Evolutionary conservation across 148 eudicot genomes (phyloP).

Genomic region (Nepenthes gracilis): DNA sequence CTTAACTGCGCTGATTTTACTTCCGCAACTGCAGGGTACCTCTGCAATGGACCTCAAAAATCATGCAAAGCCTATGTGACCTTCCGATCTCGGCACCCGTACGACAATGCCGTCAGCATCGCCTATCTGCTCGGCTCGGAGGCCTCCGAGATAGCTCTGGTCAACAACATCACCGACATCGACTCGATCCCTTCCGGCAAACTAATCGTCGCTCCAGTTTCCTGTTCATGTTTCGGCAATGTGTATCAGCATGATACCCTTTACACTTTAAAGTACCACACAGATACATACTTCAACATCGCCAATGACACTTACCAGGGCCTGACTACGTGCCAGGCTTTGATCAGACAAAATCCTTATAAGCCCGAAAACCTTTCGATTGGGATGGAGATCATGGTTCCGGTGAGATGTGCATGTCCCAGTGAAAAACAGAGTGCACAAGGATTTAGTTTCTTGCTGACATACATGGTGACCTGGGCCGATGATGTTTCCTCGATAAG

Average conservation of each 20-base stretch:
- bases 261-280: neutral
- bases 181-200: neutral
- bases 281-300: constrained; percentile 1
- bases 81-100: constrained; percentile 6
- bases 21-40: constrained; percentile 3
- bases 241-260: constrained; percentile 4
- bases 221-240: constrained; percentile 7
- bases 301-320: constrained; percentile 7
- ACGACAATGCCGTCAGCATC: constrained; percentile 3
- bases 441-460: constrained; percentile 6
- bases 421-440: neutral
- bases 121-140: constrained; percentile 6
- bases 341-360: neutral
- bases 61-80: constrained; percentile 4
- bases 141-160: neutral
- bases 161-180: constrained; percentile 4
- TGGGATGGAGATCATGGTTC: constrained; percentile 1
- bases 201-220: constrained; percentile 2
- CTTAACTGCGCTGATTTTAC: neutral
- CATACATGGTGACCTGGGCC: neutral
- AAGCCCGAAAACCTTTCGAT: neutral
- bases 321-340: constrained; percentile 7
- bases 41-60: constrained; percentile 2
- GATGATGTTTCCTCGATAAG: neutral
- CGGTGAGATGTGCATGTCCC: constrained; percentile 10